Evolutionary conservation across 768 basidiomycete species (phyloP).

Genomic region (Cystofilobasidium bisporidii): DNA sequence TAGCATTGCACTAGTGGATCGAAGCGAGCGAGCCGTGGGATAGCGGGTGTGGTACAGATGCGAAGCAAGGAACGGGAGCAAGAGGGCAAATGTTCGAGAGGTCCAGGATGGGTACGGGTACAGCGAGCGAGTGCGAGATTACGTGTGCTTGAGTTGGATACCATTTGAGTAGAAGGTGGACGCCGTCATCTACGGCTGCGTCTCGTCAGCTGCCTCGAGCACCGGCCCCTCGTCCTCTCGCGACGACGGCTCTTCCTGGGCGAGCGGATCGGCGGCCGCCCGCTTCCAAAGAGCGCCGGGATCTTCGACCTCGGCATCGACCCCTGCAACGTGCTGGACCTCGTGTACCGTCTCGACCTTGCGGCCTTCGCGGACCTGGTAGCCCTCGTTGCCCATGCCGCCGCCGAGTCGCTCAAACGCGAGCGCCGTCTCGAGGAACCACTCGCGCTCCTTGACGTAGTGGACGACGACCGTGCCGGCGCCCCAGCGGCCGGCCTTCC

Average conservation of each 20-base stretch:
- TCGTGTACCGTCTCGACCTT: conserved; percentile 3
- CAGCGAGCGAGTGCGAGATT: no score
- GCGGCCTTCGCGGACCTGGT: not conserved
- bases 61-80: no score
- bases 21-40: no score
- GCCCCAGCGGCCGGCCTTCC: conserved; percentile 23
- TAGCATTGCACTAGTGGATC: no score
- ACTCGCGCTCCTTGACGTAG: conserved; percentile 93
- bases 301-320: not conserved
- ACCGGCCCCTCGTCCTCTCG: not conserved
- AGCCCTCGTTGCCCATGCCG: conserved; percentile 1
- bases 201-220: not conserved
- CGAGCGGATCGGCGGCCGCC: not conserved
- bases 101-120: no score
- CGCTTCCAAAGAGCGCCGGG: not conserved
- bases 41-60: no score
- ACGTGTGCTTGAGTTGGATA: no score
- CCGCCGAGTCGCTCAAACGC: conserved; percentile 46
- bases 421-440: conserved; percentile 88
- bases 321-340: not conserved
- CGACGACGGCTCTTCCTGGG: not conserved
- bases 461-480: conserved; percentile 85
- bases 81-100: no score
- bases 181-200: no score
- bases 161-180: no score